These are phyloP conservation scores for Orbilia brochopaga DNA, from an alignment of 2,329 filamentous ascomycete species.

Conservation along the genomic window DNA sequence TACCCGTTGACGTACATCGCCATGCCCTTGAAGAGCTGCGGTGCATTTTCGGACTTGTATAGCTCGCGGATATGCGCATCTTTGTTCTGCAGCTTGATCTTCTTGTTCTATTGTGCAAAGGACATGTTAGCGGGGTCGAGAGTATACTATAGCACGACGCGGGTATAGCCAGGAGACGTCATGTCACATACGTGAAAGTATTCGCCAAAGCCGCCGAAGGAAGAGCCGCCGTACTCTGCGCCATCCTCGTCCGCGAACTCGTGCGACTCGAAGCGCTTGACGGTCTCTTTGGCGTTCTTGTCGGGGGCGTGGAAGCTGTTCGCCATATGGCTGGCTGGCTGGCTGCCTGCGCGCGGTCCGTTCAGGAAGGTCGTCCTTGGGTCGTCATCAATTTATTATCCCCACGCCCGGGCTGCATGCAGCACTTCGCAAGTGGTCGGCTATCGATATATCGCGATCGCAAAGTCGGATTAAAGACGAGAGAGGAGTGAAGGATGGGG, in stretches of 20 bases:
- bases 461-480: not conserved
- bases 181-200: conserved; percentile 65
- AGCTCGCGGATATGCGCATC: conserved; percentile 79
- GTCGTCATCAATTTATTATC: too few relatives aligned
- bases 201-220: conserved; percentile 86
- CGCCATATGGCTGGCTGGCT: too few relatives aligned
- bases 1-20: conserved; percentile 94
- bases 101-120: conserved; percentile 77
- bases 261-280: conserved; percentile 52
- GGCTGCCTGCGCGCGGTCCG: conserved; percentile 8
- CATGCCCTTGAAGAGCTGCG: conserved; percentile 86
- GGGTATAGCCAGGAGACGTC: not conserved
- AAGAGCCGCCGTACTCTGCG: conserved; percentile 79
- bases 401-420: too few relatives aligned
- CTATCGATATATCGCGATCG: not conserved
- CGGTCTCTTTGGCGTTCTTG: conserved; percentile 51
- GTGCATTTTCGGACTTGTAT: conserved; percentile 67
- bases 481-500: not conserved
- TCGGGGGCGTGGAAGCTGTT: conserved; percentile 51
- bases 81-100: conserved; percentile 94
- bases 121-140: not conserved
- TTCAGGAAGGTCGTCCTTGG: conserved; percentile 5
- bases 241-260: conserved; percentile 50
- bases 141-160: not conserved
- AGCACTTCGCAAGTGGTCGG: too few relatives aligned